These are phyloP conservation scores for Avena sativa DNA, from an alignment of 176 grass and related monocot genomes.

Conservation along the genomic window DNA sequence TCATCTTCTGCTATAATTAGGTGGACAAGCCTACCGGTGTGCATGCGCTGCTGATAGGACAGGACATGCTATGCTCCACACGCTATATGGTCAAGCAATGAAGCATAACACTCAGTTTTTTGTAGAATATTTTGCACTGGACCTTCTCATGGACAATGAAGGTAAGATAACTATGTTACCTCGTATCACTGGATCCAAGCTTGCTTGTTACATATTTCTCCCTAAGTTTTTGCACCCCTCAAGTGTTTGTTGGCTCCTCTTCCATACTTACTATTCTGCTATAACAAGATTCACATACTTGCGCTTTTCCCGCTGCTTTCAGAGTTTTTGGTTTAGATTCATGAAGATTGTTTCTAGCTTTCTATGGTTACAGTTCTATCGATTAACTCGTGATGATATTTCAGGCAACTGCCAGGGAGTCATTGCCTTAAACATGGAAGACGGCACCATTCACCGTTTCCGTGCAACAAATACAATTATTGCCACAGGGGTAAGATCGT, in stretches of 20 bases:
- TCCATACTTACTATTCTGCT: slow-evolving; percentile 18
- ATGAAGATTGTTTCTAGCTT: neutral
- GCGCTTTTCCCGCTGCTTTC: neutral
- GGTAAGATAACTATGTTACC: slow-evolving; percentile 47
- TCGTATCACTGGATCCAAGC: neutral
- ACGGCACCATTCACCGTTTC: slow-evolving; percentile 96
- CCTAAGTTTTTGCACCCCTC: no score
- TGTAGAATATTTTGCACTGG: slow-evolving; percentile 72
- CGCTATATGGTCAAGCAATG: slow-evolving; percentile 96
- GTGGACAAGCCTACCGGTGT: slow-evolving; percentile 26
- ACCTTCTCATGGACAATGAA: slow-evolving; percentile 75
- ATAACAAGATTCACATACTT: slow-evolving; percentile 6
- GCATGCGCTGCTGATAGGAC: slow-evolving; percentile 84
- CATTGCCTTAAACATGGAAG: slow-evolving; percentile 99
- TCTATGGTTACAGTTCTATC: neutral
- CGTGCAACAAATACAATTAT: slow-evolving; percentile 84
- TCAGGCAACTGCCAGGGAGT: slow-evolving; percentile 81
- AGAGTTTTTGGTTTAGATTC: slow-evolving; percentile 17
- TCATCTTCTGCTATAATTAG: slow-evolving; percentile 12
- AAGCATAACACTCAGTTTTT: slow-evolving; percentile 99
- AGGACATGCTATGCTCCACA: slow-evolving; percentile 95
- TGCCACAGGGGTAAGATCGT: slow-evolving; percentile 76
- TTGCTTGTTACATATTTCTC: slow-evolving; percentile 10
- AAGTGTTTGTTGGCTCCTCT: slow-evolving; percentile 8
- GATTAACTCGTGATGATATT: slow-evolving; percentile 39